Percentiles rank a stretch among this genome's conserved stretches.
Conservation (phyloP, 2,329 filamentous ascomycete species). For the Sporothrix humicola region DNA sequence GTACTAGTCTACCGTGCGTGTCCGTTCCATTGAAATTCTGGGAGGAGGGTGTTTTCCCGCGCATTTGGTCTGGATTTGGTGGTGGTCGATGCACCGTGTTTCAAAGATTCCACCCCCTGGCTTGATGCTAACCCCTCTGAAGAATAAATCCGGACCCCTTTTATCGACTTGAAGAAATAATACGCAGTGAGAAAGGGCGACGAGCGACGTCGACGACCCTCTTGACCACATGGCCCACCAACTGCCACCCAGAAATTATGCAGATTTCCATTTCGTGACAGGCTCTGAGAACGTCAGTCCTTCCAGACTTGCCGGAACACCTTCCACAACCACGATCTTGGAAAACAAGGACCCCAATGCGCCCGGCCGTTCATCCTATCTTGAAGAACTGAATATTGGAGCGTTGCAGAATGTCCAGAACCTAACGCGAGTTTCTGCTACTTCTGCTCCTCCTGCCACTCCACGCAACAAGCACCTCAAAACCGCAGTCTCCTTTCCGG, state of each 20-base stretch:
- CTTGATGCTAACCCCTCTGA: slow-evolving; percentile 18
- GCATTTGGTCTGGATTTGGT: not conserved
- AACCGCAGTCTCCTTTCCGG: not conserved
- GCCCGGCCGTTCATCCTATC: slow-evolving; percentile 21
- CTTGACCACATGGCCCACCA: slow-evolving; percentile 33
- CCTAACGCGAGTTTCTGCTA: not conserved
- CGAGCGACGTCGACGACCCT: not conserved
- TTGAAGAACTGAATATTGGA: slow-evolving; percentile 32
- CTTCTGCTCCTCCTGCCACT: not conserved
- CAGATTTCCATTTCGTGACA: not conserved
- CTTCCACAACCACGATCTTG: not conserved
- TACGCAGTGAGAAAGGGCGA: not conserved
- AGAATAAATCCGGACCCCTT: slow-evolving; percentile 31
- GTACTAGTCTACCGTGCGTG: not conserved
- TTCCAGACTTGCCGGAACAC: slow-evolving; percentile 11
- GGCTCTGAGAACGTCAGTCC: slow-evolving; percentile 30
- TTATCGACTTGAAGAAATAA: slow-evolving; percentile 24
- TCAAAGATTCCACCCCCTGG: slow-evolving; percentile 16
- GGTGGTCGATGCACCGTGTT: not conserved
- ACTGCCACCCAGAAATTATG: slow-evolving; percentile 13
- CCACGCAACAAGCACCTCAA: slow-evolving; percentile 7
- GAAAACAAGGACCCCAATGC: slow-evolving; percentile 16
- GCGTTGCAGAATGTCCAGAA: slow-evolving; percentile 31
- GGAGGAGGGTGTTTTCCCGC: not conserved
- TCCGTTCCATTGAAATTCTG: slow-evolving; percentile 7